phyloP scores from a whole-genome alignment of 2,329 filamentous ascomycete species.

The Monascus ruber region DNA sequence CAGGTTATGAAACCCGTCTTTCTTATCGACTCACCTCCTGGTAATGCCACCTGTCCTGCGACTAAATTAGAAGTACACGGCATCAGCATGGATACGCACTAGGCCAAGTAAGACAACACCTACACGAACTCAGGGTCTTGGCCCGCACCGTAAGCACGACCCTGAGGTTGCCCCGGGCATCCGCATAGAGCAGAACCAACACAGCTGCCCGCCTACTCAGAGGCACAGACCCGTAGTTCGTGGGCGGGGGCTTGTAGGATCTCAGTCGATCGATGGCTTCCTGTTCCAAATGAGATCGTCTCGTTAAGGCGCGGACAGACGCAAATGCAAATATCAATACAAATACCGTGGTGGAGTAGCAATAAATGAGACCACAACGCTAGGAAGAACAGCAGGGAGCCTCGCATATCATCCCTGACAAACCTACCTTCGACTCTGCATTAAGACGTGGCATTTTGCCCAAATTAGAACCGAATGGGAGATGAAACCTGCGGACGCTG shows the following conservation, averaged over 20 bases:
- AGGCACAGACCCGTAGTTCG: slow-evolving; percentile 46
- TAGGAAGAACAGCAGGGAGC: no score
- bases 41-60: slow-evolving; percentile 80
- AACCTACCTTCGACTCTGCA: slow-evolving; percentile 6
- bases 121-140: slow-evolving; percentile 47
- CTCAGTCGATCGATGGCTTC: slow-evolving; percentile 46
- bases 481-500: slow-evolving; percentile 2
- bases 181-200: slow-evolving; percentile 76
- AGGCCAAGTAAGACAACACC: slow-evolving; percentile 4
- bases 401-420: background rate
- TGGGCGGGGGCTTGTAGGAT: slow-evolving; percentile 45
- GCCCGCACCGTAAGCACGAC: slow-evolving; percentile 54
- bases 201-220: slow-evolving; percentile 68
- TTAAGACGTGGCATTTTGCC: slow-evolving; percentile 6
- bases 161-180: slow-evolving; percentile 64
- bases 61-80: slow-evolving; percentile 17
- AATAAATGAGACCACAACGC: no score
- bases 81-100: background rate
- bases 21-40: slow-evolving; percentile 51
- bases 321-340: background rate
- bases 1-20: no score
- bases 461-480: background rate
- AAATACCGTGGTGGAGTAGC: no score
- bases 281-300: slow-evolving; percentile 12
- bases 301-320: no score